Evolutionary conservation across 768 basidiomycete genomes (phyloP).

Genomic region (Xerocomellus intermedius): DNA sequence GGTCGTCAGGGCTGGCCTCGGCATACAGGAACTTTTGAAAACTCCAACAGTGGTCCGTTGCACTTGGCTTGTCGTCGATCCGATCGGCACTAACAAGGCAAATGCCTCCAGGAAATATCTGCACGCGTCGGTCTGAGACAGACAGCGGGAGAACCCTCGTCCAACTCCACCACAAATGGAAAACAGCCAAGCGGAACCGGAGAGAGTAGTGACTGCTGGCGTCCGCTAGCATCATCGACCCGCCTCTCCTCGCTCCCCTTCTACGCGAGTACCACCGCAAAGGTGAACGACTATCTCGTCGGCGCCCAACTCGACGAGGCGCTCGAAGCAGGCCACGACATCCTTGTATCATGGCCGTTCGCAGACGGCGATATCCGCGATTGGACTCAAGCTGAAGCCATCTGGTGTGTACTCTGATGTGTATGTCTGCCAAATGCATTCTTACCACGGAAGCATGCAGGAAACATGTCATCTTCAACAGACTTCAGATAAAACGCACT

Average conservation of each 20-base stretch:
- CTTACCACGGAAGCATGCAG: constrained; percentile 38
- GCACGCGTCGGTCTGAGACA: constrained; percentile 78
- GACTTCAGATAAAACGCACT: constrained; percentile 70
- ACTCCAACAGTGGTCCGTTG: constrained; percentile 70
- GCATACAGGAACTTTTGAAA: constrained; percentile 76
- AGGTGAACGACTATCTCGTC: constrained; percentile 79
- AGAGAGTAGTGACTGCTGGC: constrained; percentile 25
- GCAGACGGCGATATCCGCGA: constrained; percentile 68
- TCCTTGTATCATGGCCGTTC: constrained; percentile 82
- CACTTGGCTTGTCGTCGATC: background rate
- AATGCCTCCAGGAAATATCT: constrained; percentile 58
- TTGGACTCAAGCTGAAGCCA: constrained; percentile 84
- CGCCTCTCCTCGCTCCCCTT: constrained; percentile 49
- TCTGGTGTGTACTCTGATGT: constrained; percentile 60
- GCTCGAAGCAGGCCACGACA: constrained; percentile 66
- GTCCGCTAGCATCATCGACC: constrained; percentile 43
- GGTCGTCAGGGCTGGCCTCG: constrained; percentile 69
- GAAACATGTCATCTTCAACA: constrained; percentile 80
- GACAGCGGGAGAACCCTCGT: constrained; percentile 31
- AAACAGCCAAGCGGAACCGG: constrained; percentile 19
- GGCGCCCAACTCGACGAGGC: constrained; percentile 81
- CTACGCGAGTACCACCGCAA: constrained; percentile 41
- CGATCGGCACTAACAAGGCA: constrained; percentile 1
- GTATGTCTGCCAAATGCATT: background rate
- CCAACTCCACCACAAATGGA: constrained; percentile 19